Evolutionary conservation across 2,329 filamentous ascomycete genomes (phyloP), one percentile per base, ranked within the genome.

Genomic region (Ceratocystis colombiana): DNA sequence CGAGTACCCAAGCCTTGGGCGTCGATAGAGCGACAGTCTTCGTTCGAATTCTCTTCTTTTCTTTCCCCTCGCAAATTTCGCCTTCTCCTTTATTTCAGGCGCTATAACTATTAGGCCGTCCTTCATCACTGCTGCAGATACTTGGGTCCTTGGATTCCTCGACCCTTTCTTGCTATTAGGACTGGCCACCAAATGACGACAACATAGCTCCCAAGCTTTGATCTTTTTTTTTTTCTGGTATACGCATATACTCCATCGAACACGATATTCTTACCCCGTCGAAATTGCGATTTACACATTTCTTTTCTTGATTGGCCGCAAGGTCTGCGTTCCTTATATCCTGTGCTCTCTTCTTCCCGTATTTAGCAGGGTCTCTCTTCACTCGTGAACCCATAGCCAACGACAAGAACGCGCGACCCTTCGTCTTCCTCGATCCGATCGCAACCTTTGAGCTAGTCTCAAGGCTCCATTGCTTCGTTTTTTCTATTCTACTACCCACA

Each of bases 161-260:
- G 41, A 53, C 45, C 46, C 15, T 37, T 64, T 45, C 4, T 57
- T 25, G 55, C 30, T n/a, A 30, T 33, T 59, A 30, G 37, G 25
- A 37, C 20, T 30, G 30, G 55, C 55, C 28, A 8, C 28, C 17
- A 59, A 33, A 59, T 37, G 55, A 59, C 55, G 55, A 37, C 30
- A 59, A 59, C 55, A 59, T 37, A 59, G 55, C 55, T 59, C 55
- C 37, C 25, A 59, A 59, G 55, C 55, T 59, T 62, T 28, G 41
- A 25, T 37, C 53, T 61, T 45, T 48, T 50, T 50, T 25, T 6
- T 25, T 7, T 62, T 17, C n/a, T 62, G 12, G 41, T 53, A 53
- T 37, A 22, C 62, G 17, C 28, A 37, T 64, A 46, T 62, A 62
- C 7, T 33, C 46, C 45, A 64, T 17, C 45, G 7, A 41, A 17